These are phyloP conservation scores for Solanum hybrid DNA, from an alignment of 305 asterid genomes.

Conservation along the genomic window DNA sequence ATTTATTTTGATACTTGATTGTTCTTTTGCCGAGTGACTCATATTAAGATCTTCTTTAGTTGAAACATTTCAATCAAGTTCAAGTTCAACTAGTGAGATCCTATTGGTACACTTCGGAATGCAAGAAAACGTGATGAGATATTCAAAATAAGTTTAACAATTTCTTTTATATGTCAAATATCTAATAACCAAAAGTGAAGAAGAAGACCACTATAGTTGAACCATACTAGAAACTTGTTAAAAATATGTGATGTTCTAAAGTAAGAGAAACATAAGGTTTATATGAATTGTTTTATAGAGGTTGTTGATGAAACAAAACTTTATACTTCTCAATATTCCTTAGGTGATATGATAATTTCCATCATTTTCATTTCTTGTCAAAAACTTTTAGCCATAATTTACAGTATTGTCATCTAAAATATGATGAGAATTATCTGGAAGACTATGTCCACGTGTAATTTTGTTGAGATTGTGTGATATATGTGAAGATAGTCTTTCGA, in stretches of 20 bases:
- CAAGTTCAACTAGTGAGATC: neutral
- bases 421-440: neutral
- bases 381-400: neutral
- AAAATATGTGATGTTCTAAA: neutral
- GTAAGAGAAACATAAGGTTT: neutral
- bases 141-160: neutral
- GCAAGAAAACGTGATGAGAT: neutral
- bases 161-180: too few species aligned
- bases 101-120: neutral
- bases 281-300: neutral
- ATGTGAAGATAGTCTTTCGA: neutral
- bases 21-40: neutral
- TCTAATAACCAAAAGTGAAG: too few species aligned
- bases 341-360: neutral
- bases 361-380: neutral
- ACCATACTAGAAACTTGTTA: neutral
- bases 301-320: neutral
- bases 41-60: neutral
- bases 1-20: too few species aligned
- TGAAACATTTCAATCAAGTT: neutral
- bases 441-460: too few species aligned
- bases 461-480: too few species aligned
- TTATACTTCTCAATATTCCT: neutral
- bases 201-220: neutral
- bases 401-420: neutral